Evolutionary conservation across 805 yeast genomes (phyloP), one percentile per base, ranked within the genome.

Genomic region (Wilhelminamyces savonicus): DNA sequence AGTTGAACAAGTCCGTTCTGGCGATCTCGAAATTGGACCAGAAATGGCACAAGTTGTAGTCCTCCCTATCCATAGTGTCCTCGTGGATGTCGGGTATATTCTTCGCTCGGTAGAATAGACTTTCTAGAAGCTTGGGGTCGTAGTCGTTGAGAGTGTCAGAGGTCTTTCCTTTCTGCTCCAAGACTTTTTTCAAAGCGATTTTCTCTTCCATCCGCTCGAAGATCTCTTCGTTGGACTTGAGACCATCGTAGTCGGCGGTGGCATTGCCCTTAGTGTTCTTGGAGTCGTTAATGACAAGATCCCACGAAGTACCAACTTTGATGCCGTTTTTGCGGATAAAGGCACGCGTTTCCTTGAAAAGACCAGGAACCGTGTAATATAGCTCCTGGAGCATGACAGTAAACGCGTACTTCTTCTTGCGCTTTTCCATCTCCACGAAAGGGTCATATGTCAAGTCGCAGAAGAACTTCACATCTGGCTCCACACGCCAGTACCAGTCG

Each of bases 401-500:
- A 54, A 84, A 92, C 0, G 95, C 97, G 49, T 88, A 88, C 42
- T 70, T 73, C 55, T 88, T 88, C 26, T 74, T 71, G 35, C 51
- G 47, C 28, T 62, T 64, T 29, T 72, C 72, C 97, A 90, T 86
- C 45, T 82, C 85, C 11, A 69, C 42, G 48, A 90, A 92, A 10
- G 96, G 95, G 56, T 90, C 97, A 56, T 88, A 86, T 0, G 95
- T 81, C 31, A 87, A 56, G 53, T 90, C 97, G 57, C 98, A 90
- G 52, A 69, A 86, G 50, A 85, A 86, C 41, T 83, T 79, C 23
- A 90, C 92, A 40, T 82, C 82, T 8, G 19, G 19, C 8, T 92
- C 98, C 9, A 92, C 86, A 32, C 97, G 69, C 96, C 97, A 88
- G 58, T 87, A 90, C 94, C 95, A 90, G 37, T 87, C 86, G 32